Base-by-base conservation (phyloP, 2,329 filamentous ascomycete species). In the Lasiodiplodia gonubiensis region DNA sequence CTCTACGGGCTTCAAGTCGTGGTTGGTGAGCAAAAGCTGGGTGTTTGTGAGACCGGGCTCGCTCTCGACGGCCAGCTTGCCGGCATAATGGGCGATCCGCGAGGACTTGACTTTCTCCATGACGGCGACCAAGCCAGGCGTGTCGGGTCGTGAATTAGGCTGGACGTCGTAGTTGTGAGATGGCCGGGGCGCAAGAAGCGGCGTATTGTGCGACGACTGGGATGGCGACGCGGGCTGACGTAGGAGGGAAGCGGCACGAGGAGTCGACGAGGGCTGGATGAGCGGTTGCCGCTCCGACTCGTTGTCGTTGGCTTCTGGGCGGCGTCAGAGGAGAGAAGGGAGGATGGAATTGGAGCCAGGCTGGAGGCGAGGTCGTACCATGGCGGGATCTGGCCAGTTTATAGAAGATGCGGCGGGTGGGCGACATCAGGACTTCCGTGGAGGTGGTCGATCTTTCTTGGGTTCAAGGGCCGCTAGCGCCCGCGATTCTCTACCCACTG, bases 1-100 rank as follows among this genome's bases (percentile, higher is more conserved):
- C 76, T 96, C 93, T 63, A 97, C 92, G 74, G 88, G 78, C 68
- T 92, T 93, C 70, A 95, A 84, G 79, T 95, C 92, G 77, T 92
- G 81, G 78, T 97, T 97, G 71, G 88, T 92, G 76, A 97, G 86
- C 90, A 97, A 93, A 72, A 96, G 83, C 82, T 97, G 92, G 18
- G 89, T 86, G 64, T 86, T 89, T 8, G 89, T 91, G 74, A 97
- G 85, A 54, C 92, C 92, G 1, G 90, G 87, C 79, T 97, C 93
- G 66, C 86, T 82, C 67, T 91, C 85, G 68, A 95, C 91, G 54
- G 91, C 89, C 67, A 94, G 76, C 82, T 88, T 93, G 71, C 83
- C 74, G 55, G 81, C 73, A 72, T 78, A 78, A 39, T 76, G 73
- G n/a, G 72, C 75, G 51, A 79, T 59, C 69, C 78, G 82, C 33